Evolutionary conservation across 228 moss, liverwort and hornwort species (phyloP), one percentile per base, ranked within the genome.

Genomic region (Sphagnum fallax): DNA sequence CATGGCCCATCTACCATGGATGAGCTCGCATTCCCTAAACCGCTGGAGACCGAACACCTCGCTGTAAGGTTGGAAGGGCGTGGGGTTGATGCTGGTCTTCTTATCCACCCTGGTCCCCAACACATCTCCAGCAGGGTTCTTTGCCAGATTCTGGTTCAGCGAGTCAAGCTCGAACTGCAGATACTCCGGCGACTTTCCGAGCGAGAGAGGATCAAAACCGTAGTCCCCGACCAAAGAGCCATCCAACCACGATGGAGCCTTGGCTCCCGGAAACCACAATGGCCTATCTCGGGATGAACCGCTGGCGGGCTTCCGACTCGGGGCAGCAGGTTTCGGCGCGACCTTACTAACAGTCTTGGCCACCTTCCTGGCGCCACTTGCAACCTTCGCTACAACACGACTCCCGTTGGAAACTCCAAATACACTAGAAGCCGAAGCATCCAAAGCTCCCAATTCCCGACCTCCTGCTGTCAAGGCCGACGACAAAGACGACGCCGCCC

Each of bases 1-100:
- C 98, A 98, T 98, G 48, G 90, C 90, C 98, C 98, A 98, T 63
- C 98, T 79, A 16, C 98, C 98, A 68, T 98, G 98, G 70, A 98
- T 94, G 32, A 98, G 77, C 90, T 98, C 98, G 76, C 98, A 98
- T 80, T 98, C 98, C 83, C 98, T 83, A 86, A 98, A 98, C 85
- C 98, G 76, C 76, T 98, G 98, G 6, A 98, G 75, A 50, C 98
- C 98, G 74, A 98, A 98, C 52, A 98, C 98, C 86, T 98, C 98
- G 77, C 90, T 94, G 89, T 98, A 98, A 0, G 98, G 98, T 79
- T 98, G 94, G 89, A 98, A 98, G 5, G 97, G 97, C 47, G 93
- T 98, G 18, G 97, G 85, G 79, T 79, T 93, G 60, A 98, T 86
- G 48, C 87, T 73, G 4, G 71, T 77, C 84, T 98, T 98, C 97